Conservation (phyloP, 2,329 filamentous ascomycete genomes). For the Purpureocillium takamizusanense region DNA sequence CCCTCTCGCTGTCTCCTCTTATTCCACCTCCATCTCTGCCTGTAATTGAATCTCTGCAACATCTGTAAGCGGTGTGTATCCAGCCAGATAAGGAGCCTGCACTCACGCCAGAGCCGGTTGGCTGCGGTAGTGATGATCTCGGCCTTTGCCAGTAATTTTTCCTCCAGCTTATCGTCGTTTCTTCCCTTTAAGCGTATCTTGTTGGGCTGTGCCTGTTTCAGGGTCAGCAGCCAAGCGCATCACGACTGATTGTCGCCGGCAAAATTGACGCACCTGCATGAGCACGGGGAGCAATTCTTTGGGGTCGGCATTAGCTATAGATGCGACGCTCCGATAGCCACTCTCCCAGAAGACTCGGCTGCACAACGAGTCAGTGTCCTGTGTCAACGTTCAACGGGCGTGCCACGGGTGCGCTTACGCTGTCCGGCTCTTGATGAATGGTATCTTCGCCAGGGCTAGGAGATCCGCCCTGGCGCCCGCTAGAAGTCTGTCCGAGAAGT, state of each 20-base stretch:
- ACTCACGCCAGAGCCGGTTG: conserved; percentile 59
- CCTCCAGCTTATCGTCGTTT: conserved; percentile 50
- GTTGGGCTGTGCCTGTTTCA: conserved; percentile 52
- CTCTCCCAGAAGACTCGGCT: conserved; percentile 63
- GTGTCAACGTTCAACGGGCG: neutral
- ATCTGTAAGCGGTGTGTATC: neutral
- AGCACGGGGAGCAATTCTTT: conserved; percentile 62
- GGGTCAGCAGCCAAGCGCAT: conserved; percentile 3
- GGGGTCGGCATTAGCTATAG: conserved; percentile 60
- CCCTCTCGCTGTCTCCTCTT: neutral
- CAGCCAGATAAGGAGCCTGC: neutral
- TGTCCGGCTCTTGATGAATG: conserved; percentile 69
- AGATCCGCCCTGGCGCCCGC: conserved; percentile 65
- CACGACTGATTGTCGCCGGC: neutral
- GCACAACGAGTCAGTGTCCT: conserved; percentile 2
- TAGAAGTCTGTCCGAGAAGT: conserved; percentile 65
- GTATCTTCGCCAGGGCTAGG: conserved; percentile 60
- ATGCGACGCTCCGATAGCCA: conserved; percentile 59
- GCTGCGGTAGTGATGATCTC: conserved; percentile 60
- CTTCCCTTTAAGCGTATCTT: conserved; percentile 46
- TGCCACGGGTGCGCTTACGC: conserved; percentile 35
- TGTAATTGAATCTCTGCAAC: conserved; percentile 39
- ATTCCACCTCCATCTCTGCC: conserved; percentile 38
- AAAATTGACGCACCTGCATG: conserved; percentile 45
- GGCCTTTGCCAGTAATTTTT: conserved; percentile 58